These are phyloP conservation scores for Blastomyces gilchristii DNA, from an alignment of 2,329 filamentous ascomycete genomes.

Conservation along the genomic window DNA sequence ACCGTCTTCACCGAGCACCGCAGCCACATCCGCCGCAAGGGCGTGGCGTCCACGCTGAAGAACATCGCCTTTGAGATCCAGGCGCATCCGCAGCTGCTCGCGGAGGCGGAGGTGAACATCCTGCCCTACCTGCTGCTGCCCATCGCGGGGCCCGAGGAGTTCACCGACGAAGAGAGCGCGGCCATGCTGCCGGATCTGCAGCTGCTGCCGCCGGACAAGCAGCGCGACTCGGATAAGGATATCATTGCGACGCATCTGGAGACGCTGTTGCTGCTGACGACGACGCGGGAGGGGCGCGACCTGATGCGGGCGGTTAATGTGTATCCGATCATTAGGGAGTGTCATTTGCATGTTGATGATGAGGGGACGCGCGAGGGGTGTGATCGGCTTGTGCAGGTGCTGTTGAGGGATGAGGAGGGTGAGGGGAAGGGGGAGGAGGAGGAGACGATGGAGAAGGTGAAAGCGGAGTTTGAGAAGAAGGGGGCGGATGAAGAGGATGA, in stretches of 20 bases:
- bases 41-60: slow-evolving; percentile 94
- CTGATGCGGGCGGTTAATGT: slow-evolving; percentile 65
- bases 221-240: slow-evolving; percentile 62
- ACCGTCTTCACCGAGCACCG: slow-evolving; percentile 89
- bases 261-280: slow-evolving; percentile 72
- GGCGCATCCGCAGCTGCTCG: slow-evolving; percentile 60
- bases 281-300: slow-evolving; percentile 64
- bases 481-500: slow-evolving; percentile 18
- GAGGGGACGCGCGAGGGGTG: slow-evolving; percentile 74
- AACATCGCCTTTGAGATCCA: slow-evolving; percentile 78
- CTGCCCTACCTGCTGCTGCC: slow-evolving; percentile 83
- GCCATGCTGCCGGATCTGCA: slow-evolving; percentile 86
- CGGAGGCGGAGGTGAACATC: slow-evolving; percentile 63
- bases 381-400: slow-evolving; percentile 78
- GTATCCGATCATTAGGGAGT: slow-evolving; percentile 81
- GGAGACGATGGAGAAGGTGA: slow-evolving; percentile 25
- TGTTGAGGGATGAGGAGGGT: slow-evolving; percentile 69
- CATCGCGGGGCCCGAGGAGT: slow-evolving; percentile 79
- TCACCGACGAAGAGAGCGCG: slow-evolving; percentile 72
- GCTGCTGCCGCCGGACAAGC: slow-evolving; percentile 78
- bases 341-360: slow-evolving; percentile 66
- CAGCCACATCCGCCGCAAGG: slow-evolving; percentile 71
- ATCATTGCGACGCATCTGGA: slow-evolving; percentile 85
- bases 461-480: slow-evolving; percentile 30
- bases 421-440: slow-evolving; percentile 35